A percentile compares a stretch with the other conserved stretches of the same genome.
phyloP scores from a whole-genome alignment of 1,284 basidiomycete species.

The Boletus subluridellus region DNA sequence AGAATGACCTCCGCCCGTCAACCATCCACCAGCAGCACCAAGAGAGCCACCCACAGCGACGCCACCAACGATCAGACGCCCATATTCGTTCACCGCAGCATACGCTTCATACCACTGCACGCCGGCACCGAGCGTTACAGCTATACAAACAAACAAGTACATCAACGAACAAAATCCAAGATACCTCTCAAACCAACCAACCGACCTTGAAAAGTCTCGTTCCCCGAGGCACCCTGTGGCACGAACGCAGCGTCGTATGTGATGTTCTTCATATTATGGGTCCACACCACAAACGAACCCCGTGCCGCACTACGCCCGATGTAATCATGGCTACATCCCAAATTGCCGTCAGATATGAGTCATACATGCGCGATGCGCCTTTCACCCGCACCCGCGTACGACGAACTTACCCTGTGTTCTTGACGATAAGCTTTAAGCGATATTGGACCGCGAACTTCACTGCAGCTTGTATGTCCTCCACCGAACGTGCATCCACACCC shows the following conservation, averaged over 20 bases:
- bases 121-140: slow-evolving; percentile 43
- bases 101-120: slow-evolving; percentile 37
- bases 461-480: no score
- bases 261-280: slow-evolving; percentile 39
- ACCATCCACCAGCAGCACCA: slow-evolving; percentile 42
- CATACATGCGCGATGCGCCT: no score
- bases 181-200: neutral
- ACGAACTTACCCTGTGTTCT: slow-evolving; percentile 43
- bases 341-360: neutral
- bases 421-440: slow-evolving; percentile 44
- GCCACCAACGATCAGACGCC: no score
- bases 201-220: slow-evolving; percentile 15
- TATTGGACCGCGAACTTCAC: slow-evolving; percentile 24
- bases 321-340: slow-evolving; percentile 33
- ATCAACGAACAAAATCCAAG: neutral
- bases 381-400: no score
- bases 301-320: slow-evolving; percentile 39
- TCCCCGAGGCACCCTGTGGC: slow-evolving; percentile 29
- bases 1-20: slow-evolving; percentile 47
- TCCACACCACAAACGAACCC: slow-evolving; percentile 41
- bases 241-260: slow-evolving; percentile 33
- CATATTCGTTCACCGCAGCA: no score
- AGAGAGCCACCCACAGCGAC: slow-evolving; percentile 37
- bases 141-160: slow-evolving; percentile 13
- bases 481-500: no score